Percentiles rank a stretch among this genome's conserved stretches.
phyloP scores from a whole-genome alignment of 805 yeast genomes.

The Kodamaea jinghongensis region DNA sequence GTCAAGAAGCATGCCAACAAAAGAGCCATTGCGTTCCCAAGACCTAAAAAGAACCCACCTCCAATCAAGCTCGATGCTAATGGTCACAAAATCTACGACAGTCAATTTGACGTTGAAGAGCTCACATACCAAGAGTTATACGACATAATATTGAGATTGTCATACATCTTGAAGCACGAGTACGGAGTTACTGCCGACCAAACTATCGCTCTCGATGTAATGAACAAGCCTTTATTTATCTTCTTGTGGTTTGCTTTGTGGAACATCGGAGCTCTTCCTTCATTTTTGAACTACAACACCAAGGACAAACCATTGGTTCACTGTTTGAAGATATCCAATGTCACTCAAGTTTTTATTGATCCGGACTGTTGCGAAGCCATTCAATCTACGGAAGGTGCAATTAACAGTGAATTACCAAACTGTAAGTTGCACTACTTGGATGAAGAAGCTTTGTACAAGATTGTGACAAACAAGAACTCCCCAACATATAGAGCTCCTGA shows the following conservation, averaged over 20 bases:
- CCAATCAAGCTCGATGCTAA: conserved; percentile 23
- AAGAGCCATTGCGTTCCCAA: conserved; percentile 62
- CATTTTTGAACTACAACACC: conserved; percentile 80
- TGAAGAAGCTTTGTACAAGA: conserved; percentile 47
- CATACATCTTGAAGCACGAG: conserved; percentile 59
- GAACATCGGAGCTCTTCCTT: conserved; percentile 89
- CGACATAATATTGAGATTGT: conserved; percentile 61
- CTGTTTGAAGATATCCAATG: conserved; percentile 68
- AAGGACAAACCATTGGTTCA: conserved; percentile 73
- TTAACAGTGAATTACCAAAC: conserved; percentile 36
- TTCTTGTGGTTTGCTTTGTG: conserved; percentile 82
- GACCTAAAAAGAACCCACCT: conserved; percentile 36
- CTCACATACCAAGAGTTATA: conserved; percentile 71
- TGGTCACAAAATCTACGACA: conserved; percentile 46
- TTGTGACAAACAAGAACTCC: conserved; percentile 37
- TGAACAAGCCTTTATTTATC: conserved; percentile 80
- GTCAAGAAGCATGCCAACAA: conserved; percentile 49
- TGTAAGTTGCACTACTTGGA: conserved; percentile 47
- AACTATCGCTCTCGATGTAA: conserved; percentile 69
- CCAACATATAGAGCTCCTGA: conserved; percentile 57
- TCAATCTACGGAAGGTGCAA: conserved; percentile 42
- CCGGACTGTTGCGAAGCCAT: conserved; percentile 60
- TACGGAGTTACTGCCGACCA: conserved; percentile 66
- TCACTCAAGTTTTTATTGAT: conserved; percentile 68
- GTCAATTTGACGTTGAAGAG: conserved; percentile 56